Conservation (phyloP, 441 rosid species). For the Populus hybrid region DNA sequence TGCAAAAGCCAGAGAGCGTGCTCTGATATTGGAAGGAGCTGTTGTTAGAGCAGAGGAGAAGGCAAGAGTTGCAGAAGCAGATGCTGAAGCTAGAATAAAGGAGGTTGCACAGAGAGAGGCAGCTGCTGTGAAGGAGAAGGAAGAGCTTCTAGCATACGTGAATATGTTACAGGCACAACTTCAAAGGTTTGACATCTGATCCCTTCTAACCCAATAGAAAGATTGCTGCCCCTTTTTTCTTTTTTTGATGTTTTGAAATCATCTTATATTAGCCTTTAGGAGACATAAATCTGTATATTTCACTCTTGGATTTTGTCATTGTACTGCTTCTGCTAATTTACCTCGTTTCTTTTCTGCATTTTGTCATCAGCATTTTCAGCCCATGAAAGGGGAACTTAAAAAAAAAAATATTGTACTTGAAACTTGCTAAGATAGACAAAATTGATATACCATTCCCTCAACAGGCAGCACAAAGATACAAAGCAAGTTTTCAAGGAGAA, state of each 20-base stretch:
- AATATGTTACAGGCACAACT: conserved; percentile 76
- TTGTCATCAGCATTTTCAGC: too few relatives aligned
- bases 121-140: conserved; percentile 69
- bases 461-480: conserved; percentile 74
- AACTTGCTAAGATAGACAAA: not conserved
- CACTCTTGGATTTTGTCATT: not conserved
- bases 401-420: not conserved
- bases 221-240: not conserved
- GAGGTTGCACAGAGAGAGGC: conserved; percentile 75
- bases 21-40: conserved; percentile 84
- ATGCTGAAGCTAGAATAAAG: conserved; percentile 68
- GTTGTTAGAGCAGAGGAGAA: conserved; percentile 88
- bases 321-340: not conserved
- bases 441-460: conserved; percentile 6
- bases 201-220: conserved; percentile 9
- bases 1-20: conserved; percentile 91
- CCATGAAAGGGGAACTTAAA: not conserved
- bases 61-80: conserved; percentile 78
- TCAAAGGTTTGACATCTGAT: conserved; percentile 59
- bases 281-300: too few relatives aligned
- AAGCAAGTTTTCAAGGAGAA: conserved; percentile 83
- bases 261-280: not conserved
- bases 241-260: not conserved
- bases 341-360: too few relatives aligned
- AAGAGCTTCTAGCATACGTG: conserved; percentile 85